These are phyloP conservation scores for Dactylellina parvicollis DNA, from an alignment of 2,329 filamentous ascomycete genomes.

Conservation along the genomic window DNA sequence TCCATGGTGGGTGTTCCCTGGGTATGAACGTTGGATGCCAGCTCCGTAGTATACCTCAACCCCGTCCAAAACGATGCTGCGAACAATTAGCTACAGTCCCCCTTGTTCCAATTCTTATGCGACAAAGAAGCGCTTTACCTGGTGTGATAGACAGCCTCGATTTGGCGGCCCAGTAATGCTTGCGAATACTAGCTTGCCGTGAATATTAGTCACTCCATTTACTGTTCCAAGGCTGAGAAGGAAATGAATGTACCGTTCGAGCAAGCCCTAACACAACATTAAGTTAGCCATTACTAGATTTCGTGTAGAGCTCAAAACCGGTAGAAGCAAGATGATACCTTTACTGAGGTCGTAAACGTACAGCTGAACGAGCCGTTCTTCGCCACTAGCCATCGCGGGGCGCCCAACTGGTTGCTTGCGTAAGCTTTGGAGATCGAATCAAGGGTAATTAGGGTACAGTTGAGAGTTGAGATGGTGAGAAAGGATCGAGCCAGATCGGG, in stretches of 20 bases:
- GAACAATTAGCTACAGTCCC: background rate
- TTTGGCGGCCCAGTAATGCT: conserved; percentile 72
- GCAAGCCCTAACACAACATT: conserved; percentile 49
- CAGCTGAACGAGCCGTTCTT: conserved; percentile 68
- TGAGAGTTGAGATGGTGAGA: background rate
- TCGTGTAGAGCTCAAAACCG: conserved; percentile 20
- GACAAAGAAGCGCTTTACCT: conserved; percentile 62
- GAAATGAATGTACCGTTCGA: conserved; percentile 14
- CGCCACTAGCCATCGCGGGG: conserved; percentile 33
- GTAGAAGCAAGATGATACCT: conserved; percentile 64
- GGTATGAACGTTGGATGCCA: conserved; percentile 81
- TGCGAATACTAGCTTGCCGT: conserved; percentile 65
- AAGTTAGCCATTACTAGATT: conserved; percentile 13
- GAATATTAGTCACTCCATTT: conserved; percentile 56
- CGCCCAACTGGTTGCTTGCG: background rate
- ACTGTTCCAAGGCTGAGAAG: background rate
- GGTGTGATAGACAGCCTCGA: conserved; percentile 96
- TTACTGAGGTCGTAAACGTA: conserved; percentile 81
- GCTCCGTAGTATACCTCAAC: conserved; percentile 79
- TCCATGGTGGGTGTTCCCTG: conserved; percentile 87
- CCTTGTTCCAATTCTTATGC: background rate
- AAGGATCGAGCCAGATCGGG: background rate
- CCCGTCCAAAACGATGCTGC: conserved; percentile 77
- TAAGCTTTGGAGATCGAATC: background rate
- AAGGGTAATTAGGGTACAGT: background rate